Evolutionary conservation across 768 basidiomycete species (phyloP).

Genomic region (Lactarius indigo): DNA sequence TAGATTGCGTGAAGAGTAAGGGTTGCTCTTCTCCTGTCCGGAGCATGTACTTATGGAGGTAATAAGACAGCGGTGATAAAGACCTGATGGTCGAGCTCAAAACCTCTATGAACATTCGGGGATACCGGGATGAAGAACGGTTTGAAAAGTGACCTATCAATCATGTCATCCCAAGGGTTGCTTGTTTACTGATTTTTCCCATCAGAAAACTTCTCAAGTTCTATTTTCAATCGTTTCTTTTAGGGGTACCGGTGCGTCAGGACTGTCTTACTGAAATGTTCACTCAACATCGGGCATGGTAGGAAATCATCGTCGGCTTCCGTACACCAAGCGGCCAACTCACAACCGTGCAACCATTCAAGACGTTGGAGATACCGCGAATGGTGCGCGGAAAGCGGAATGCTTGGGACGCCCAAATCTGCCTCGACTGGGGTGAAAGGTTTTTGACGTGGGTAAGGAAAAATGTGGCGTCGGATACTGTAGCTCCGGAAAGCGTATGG

Average conservation of each 20-base stretch:
- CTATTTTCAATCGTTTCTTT: slow-evolving; percentile 87
- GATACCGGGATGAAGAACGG: slow-evolving; percentile 56
- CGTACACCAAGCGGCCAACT: slow-evolving; percentile 73
- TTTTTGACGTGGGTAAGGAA: slow-evolving; percentile 53
- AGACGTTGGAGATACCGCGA: slow-evolving; percentile 77
- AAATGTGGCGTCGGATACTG: slow-evolving; percentile 1
- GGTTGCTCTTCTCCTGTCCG: slow-evolving; percentile 1
- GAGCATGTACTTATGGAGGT: not conserved
- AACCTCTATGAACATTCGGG: slow-evolving; percentile 71
- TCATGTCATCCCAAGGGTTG: not conserved
- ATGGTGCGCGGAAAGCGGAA: slow-evolving; percentile 68
- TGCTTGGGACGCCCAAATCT: slow-evolving; percentile 74
- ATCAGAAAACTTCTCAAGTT: slow-evolving; percentile 85
- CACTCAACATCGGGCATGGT: slow-evolving; percentile 2
- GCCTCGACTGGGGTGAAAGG: slow-evolving; percentile 67
- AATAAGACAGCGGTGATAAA: slow-evolving; percentile 54
- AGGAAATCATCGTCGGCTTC: slow-evolving; percentile 88
- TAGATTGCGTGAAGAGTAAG: slow-evolving; percentile 81
- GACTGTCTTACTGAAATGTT: slow-evolving; percentile 4
- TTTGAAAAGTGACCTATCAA: slow-evolving; percentile 68
- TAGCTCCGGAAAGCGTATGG: slow-evolving; percentile 49
- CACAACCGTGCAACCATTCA: slow-evolving; percentile 63
- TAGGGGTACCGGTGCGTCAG: slow-evolving; percentile 72
- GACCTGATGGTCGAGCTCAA: slow-evolving; percentile 82
- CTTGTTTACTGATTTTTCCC: not conserved